Evolutionary conservation across 352 stramenopile genomes (phyloP).

Genomic region (Globisporangium okanoganense): DNA sequence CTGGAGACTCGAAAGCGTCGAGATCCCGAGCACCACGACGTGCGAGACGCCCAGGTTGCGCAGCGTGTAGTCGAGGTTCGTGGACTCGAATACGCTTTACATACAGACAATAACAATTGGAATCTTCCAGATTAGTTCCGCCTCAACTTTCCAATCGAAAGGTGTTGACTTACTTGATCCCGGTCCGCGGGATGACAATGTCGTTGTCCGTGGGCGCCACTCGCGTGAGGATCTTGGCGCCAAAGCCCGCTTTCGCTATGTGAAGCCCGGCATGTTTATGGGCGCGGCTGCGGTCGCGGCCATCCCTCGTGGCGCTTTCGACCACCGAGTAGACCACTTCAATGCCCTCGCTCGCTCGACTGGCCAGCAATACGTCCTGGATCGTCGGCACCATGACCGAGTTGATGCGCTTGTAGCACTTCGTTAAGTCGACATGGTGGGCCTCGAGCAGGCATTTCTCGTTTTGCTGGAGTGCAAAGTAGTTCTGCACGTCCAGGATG

Average conservation of each 20-base stretch:
- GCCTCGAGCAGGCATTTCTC: constrained; percentile 19
- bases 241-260: constrained; percentile 61
- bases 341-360: constrained; percentile 41
- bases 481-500: constrained; percentile 70
- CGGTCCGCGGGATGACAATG: constrained; percentile 82
- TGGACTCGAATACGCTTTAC: constrained; percentile 77
- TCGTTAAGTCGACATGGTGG: constrained; percentile 13
- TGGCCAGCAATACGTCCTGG: constrained; percentile 54
- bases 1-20: constrained; percentile 79
- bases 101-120: constrained; percentile 4
- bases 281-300: constrained; percentile 73
- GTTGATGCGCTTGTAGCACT: constrained; percentile 50
- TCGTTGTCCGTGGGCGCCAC: constrained; percentile 57
- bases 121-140: not conserved
- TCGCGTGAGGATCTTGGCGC: constrained; percentile 56
- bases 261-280: constrained; percentile 88
- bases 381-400: constrained; percentile 50
- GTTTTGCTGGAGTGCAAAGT: constrained; percentile 41
- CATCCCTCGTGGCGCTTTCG: constrained; percentile 79
- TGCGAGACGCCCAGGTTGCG: constrained; percentile 85
- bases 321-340: constrained; percentile 92
- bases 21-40: constrained; percentile 81
- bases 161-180: constrained; percentile 50
- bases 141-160: not conserved
- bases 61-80: constrained; percentile 89